Evolutionary conservation across 2,329 filamentous ascomycete species (phyloP).

Genomic region (Fusarium subglutinans): DNA sequence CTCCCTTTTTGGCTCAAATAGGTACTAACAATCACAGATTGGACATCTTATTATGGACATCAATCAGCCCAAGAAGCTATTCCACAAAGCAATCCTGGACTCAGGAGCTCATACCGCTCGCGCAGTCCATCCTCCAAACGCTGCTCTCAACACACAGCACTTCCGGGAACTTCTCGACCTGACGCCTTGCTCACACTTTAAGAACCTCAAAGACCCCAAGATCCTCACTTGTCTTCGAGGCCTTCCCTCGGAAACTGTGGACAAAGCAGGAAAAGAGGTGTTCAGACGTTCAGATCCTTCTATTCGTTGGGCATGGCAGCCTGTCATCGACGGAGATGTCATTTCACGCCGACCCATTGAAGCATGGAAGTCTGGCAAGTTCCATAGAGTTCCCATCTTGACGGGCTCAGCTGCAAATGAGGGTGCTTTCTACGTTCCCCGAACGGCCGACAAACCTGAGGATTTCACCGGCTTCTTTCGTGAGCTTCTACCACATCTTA

Average conservation of each 20-base stretch:
- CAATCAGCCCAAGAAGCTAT: slow-evolving; percentile 45
- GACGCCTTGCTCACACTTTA: slow-evolving; percentile 40
- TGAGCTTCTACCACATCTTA: slow-evolving; percentile 41
- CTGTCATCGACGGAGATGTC: slow-evolving; percentile 43
- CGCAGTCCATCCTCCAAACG: slow-evolving; percentile 39
- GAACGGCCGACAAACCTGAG: slow-evolving; percentile 18
- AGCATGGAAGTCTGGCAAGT: slow-evolving; percentile 47
- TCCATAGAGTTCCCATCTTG: slow-evolving; percentile 45
- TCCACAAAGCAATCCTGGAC: slow-evolving; percentile 47
- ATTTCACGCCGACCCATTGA: slow-evolving; percentile 45
- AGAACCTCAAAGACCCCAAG: slow-evolving; percentile 39
- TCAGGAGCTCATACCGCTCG: slow-evolving; percentile 45
- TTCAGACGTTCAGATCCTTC: slow-evolving; percentile 43
- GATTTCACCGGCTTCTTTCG: slow-evolving; percentile 44
- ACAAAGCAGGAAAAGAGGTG: slow-evolving; percentile 42
- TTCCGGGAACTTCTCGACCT: slow-evolving; percentile 45
- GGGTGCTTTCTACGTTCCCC: slow-evolving; percentile 44
- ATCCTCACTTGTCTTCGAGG: slow-evolving; percentile 40
- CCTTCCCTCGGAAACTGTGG: slow-evolving; percentile 39
- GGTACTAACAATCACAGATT: slow-evolving; percentile 29
- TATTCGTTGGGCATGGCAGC: slow-evolving; percentile 47
- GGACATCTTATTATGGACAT: slow-evolving; percentile 48
- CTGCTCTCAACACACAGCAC: slow-evolving; percentile 42
- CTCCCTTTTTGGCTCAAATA: accelerated
- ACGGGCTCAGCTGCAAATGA: slow-evolving; percentile 45